Conservation (phyloP, 768 basidiomycete genomes). For the Termitomyces sp. region DNA sequence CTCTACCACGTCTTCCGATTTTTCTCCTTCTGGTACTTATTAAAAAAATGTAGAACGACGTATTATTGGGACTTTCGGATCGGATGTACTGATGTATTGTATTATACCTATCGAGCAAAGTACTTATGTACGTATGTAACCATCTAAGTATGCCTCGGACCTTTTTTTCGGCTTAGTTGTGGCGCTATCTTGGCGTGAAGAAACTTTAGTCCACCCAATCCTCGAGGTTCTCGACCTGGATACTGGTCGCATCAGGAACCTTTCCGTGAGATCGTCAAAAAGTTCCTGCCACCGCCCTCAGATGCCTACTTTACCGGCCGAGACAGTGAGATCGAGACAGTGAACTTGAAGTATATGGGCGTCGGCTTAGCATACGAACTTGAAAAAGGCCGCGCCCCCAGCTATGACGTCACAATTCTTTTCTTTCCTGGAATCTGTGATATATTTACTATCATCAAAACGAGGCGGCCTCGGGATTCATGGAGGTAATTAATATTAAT, state of each 20-base stretch:
- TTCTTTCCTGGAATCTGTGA: too few species aligned
- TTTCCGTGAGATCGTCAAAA: neutral
- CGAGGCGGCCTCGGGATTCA: neutral
- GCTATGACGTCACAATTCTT: neutral
- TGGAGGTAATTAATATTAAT: conserved; percentile 1
- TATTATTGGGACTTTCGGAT: conserved; percentile 3
- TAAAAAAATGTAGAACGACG: neutral
- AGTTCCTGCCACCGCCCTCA: neutral
- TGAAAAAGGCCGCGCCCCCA: neutral
- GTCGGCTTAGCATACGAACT: neutral
- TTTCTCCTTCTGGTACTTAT: neutral
- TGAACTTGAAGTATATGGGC: neutral
- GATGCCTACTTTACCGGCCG: neutral
- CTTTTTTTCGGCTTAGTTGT: neutral
- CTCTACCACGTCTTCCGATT: neutral
- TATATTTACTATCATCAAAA: neutral
- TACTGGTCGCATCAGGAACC: neutral
- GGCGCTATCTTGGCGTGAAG: neutral
- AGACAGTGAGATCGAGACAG: too few species aligned
- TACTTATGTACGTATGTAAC: conserved; percentile 3
- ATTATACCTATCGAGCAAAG: conserved; percentile 4
- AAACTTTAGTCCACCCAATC: neutral
- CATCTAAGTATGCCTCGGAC: neutral
- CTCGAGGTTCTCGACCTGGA: neutral
- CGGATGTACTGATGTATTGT: conserved; percentile 5